These are phyloP conservation scores for Colletotrichum siamense DNA, from an alignment of 2,329 filamentous ascomycete species.

Conservation along the genomic window DNA sequence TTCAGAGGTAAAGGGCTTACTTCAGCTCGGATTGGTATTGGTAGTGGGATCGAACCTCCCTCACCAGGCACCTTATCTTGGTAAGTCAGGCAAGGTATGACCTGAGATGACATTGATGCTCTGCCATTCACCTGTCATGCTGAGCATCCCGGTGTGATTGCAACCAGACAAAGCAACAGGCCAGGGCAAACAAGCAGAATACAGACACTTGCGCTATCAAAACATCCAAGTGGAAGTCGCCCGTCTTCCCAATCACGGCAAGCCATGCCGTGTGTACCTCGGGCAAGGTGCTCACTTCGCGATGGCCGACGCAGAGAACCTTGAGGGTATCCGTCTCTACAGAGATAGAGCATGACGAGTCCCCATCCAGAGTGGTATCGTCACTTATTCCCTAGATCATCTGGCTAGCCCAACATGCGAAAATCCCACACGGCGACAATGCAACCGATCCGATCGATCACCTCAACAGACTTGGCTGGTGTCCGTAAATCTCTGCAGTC, in stretches of 20 bases:
- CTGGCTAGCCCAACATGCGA: not conserved
- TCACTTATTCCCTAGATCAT: constrained; percentile 13
- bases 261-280: not conserved
- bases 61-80: not conserved
- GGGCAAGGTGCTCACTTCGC: not conserved
- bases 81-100: not conserved
- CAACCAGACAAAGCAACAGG: not conserved
- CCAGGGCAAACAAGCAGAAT: not conserved
- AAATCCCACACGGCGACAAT: not conserved
- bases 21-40: not conserved
- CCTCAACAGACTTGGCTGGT: not conserved
- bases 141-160: not conserved
- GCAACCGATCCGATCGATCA: constrained; percentile 18
- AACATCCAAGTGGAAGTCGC: not conserved
- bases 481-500: not conserved
- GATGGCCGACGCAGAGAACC: not conserved
- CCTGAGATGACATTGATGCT: not conserved
- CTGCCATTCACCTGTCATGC: not conserved
- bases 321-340: not conserved
- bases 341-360: constrained; percentile 9
- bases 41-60: not conserved
- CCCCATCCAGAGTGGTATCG: constrained; percentile 12
- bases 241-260: not conserved
- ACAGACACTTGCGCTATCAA: not conserved
- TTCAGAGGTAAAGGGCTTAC: not conserved